Percentiles rank a stretch among this genome's conserved stretches.
These are phyloP conservation scores for Entamoeba histolytica DNA, from an alignment of 208 protist genomes.

Conservation along the genomic window DNA sequence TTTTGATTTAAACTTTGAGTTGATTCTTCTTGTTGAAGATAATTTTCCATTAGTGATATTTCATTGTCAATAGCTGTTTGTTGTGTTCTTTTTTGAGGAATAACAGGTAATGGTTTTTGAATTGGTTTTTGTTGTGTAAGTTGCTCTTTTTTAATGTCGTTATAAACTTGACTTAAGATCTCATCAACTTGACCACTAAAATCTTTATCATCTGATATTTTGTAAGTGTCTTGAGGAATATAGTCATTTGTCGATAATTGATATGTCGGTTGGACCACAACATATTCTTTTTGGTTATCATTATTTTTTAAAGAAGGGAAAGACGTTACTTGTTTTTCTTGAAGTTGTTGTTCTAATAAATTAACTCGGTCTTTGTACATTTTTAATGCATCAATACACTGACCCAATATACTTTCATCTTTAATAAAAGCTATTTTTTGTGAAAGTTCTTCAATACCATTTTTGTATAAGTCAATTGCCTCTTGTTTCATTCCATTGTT, in stretches of 20 bases:
- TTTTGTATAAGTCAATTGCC: neutral
- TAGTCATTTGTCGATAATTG: neutral
- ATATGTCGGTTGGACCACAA: neutral
- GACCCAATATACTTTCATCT: neutral
- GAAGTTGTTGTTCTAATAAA: neutral
- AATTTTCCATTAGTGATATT: neutral
- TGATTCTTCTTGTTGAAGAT: neutral
- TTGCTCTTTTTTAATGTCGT: neutral
- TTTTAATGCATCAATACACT: neutral
- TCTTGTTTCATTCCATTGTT: neutral
- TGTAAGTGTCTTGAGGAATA: neutral
- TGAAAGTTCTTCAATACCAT: neutral
- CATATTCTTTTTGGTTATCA: too few relatives aligned
- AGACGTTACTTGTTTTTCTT: too few relatives aligned
- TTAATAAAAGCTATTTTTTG: neutral
- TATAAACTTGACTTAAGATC: neutral
- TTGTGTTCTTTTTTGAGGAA: neutral
- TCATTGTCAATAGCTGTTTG: neutral
- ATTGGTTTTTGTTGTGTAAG: too few relatives aligned
- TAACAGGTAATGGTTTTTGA: neutral
- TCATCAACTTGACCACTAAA: neutral
- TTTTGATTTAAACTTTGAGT: neutral
- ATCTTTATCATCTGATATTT: neutral
- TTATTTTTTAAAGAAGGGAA: too few relatives aligned
- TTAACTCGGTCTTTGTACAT: neutral